Conservation (phyloP, 805 yeast species). For the Scheffersomyces lignosus region DNA sequence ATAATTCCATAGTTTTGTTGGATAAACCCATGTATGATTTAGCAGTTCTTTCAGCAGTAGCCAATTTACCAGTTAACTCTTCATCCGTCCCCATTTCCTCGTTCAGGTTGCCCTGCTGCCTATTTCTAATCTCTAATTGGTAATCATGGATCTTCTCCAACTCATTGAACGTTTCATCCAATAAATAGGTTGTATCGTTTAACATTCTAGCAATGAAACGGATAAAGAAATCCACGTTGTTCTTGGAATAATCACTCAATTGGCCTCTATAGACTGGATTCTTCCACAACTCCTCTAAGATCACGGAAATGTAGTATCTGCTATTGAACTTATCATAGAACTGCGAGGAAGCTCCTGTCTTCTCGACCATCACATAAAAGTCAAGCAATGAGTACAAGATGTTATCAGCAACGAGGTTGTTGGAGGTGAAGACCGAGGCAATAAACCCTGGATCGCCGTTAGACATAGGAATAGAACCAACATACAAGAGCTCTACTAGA, state of each 20-base stretch:
- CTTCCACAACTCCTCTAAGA: slow-evolving; percentile 82
- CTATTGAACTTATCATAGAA: slow-evolving; percentile 95
- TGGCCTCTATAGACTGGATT: slow-evolving; percentile 66
- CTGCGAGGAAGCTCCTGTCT: slow-evolving; percentile 92
- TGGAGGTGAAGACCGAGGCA: slow-evolving; percentile 61
- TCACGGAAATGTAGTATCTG: slow-evolving; percentile 80
- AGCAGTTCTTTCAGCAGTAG: slow-evolving; percentile 72
- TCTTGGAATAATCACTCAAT: slow-evolving; percentile 63
- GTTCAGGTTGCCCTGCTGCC: slow-evolving; percentile 36
- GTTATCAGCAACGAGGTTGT: slow-evolving; percentile 61
- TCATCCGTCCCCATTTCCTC: slow-evolving; percentile 54
- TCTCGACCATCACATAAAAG: slow-evolving; percentile 91
- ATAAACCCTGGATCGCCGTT: slow-evolving; percentile 73
- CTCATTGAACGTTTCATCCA: slow-evolving; percentile 87
- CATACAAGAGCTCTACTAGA: slow-evolving; percentile 75
- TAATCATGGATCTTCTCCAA: slow-evolving; percentile 73
- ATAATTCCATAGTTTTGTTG: slow-evolving; percentile 76
- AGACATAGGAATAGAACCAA: slow-evolving; percentile 62
- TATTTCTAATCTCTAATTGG: slow-evolving; percentile 60
- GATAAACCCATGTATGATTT: slow-evolving; percentile 79
- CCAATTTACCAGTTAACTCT: slow-evolving; percentile 58
- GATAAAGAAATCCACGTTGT: slow-evolving; percentile 80
- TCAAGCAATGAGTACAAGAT: slow-evolving; percentile 81
- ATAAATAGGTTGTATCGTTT: slow-evolving; percentile 87
- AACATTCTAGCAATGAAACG: slow-evolving; percentile 92